Evolutionary conservation across 2,329 filamentous ascomycete species (phyloP), one percentile per base, ranked within the genome.

Genomic region (Daldinia sp.): DNA sequence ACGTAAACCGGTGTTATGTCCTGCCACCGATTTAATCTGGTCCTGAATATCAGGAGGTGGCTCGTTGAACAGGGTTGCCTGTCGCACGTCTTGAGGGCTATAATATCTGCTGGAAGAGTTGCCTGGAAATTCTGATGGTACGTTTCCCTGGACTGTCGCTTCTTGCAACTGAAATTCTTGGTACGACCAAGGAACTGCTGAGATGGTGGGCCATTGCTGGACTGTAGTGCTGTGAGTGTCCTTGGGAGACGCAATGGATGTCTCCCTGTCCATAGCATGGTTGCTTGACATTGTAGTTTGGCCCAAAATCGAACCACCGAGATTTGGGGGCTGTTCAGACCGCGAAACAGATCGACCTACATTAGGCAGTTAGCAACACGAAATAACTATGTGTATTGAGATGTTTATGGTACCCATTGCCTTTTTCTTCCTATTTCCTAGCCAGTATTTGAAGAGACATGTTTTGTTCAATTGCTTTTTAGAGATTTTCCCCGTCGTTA

Each of bases 401-500:
- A 55, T 26, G 18, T 20, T 5, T 20, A 26, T 28, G n/a, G 7
- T 39, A 55, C 53, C 53, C 41, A 15, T 28, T 13, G 20, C 12
- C n/a, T 4, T 6, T 28, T 44, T 33, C 15, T 33, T 44, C 15
- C 39, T 42, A 18, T 26, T 30, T 30, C 54, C 23, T 10, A 44
- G 23, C 10, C 68, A 50, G 13, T 46, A 51, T n/a, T 59, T 63
- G 26, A 70, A 51, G 10, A 67, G 37, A 23, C 51, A 26, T 6
- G 67, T 6, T 26, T 67, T 70, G 35, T 67, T 67, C 26, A 64
- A 73, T 28, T 56, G 42, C 12, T 44, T 63, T 26, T 65, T 58
- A 10, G 44, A 20, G 35, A 30, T 10, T 7, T 54, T 39, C 5
- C 20, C 23, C 30, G 15, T 46, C 13, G 26, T 37, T n/a, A 46